Base-by-base conservation (phyloP, 2,329 filamentous ascomycete species). In the Talaromyces funiculosus region DNA sequence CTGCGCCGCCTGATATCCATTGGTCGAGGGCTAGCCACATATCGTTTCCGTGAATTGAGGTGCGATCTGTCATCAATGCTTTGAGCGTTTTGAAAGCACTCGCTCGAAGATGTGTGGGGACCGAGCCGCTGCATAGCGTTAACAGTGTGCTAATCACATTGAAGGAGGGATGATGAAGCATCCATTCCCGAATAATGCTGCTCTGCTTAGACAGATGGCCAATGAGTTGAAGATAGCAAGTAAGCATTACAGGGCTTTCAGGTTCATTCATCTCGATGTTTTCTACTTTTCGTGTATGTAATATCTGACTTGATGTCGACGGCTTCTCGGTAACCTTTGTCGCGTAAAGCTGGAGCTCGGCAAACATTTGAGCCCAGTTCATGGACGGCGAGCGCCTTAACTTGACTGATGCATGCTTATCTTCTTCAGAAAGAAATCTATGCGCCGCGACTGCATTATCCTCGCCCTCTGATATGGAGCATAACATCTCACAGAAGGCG, bases 401-500 rank as follows among this genome's bases (percentile, higher is more conserved):
- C 75, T 92, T 94, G 2, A 88, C 87, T 3, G 87, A 85, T 5
- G 87, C 82, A 53, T 87, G 85, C 62, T 86, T 82, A 2, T 89
- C 86, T 71, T 99, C 94, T 67, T 97, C 93, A 2, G 94, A 82
- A 51, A 99, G 80, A 70, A 99, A 99, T 54, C 87, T 86, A 72
- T 99, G 93, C 0, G 93, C 91, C 16, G 89, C 84, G 58, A 88
- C 87, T 29, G 94, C 93, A 67, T 90, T 94, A 57, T 90, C 85
- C 58, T 90, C 85, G 57, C 91, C 91, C 56, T 88, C 86, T 0
- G 94, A 90, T 53, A 99, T 87, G 1, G 92, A 89, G 69, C 92
- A 90, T 16, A 99, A 80, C 86, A 99, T 93, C 71, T 97, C 93
- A 73, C 94, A 99, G 68, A 97, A 99, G 12, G 93, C 92, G 63